Base-by-base conservation (phyloP, 2,329 filamentous ascomycete species). In the Diaporthe humulicola region DNA sequence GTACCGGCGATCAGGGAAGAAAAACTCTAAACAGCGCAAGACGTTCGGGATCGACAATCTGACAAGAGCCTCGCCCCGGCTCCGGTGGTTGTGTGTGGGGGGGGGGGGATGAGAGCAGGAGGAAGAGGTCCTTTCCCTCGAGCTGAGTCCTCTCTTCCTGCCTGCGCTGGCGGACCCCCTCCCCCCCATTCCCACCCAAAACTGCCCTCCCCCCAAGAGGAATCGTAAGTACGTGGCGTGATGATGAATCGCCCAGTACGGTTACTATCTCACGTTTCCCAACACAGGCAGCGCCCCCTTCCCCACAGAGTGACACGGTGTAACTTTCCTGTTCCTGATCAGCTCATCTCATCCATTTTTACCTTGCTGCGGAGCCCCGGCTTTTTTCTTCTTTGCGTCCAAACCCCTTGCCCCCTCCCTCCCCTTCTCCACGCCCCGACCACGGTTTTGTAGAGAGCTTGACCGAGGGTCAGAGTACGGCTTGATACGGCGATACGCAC, bases 21-120 rank as follows among this genome's bases (percentile, higher is more conserved):
- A 72, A 72, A 72, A 66, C 56, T 72, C 70, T 72, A 72, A 72
- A 72, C 40, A 72, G 70, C 56, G 33, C 36, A 58, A 50, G 28
- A 58, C 22, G 40, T 50, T 71, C 52, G 70, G 64, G 64, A 69
- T 69, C 64, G 64, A 69, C 64, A 69, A 69, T 69, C 64, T 69
- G 64, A 69, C 64, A 69, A 69, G 64, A 69, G 64, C 64, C 64
- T 69, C 64, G 64, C 64, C 64, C 48, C 48, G 64, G 48, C 64
- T 54, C 64, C 64, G 64, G 64, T 52, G 48, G 4, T 52, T 52
- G 48, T 22, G 45, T 22, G 15, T n/a, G 45, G 22, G 45, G 45
- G 45, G 22, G 45, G 10, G 17, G 61, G 28, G 42, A n/a, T n/a
- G n/a, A n/a, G n/a, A n/a, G n/a, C n/a, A n/a, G 6, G 38, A 9